These are phyloP conservation scores for Microbotryum saponariae DNA, from an alignment of 1,284 basidiomycete species.

Conservation along the genomic window DNA sequence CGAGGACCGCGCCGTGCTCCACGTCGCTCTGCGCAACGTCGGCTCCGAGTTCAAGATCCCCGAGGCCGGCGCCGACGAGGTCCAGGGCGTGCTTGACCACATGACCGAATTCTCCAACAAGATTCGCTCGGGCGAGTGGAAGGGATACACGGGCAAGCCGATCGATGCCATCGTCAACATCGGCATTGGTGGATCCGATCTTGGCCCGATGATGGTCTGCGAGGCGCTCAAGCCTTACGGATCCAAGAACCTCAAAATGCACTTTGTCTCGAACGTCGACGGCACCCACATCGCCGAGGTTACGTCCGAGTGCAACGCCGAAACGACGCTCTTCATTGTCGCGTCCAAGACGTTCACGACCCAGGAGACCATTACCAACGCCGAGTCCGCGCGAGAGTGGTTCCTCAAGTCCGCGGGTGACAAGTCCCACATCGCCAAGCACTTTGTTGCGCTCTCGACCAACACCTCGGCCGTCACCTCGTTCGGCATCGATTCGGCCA, in stretches of 20 bases:
- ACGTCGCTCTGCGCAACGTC: constrained; percentile 87
- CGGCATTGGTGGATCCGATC: constrained; percentile 94
- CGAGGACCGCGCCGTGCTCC: constrained; percentile 91
- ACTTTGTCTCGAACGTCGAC: constrained; percentile 98
- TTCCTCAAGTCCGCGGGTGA: constrained; percentile 79
- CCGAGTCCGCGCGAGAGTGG: constrained; percentile 87
- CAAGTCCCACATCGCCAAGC: constrained; percentile 89
- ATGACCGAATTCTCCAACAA: constrained; percentile 83
- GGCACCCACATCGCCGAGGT: constrained; percentile 94
- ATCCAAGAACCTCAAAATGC: constrained; percentile 74
- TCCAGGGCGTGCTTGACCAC: constrained; percentile 74
- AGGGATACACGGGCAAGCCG: constrained; percentile 91
- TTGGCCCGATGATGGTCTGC: constrained; percentile 97
- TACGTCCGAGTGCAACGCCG: constrained; percentile 71
- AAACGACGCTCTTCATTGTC: constrained; percentile 93
- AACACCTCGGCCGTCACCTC: constrained; percentile 88
- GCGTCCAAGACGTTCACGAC: constrained; percentile 99
- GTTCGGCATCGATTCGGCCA: constrained; percentile 86
- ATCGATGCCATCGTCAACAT: constrained; percentile 97
- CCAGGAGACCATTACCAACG: constrained; percentile 99
- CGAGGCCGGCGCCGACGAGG: constrained; percentile 76
- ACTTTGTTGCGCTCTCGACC: constrained; percentile 96
- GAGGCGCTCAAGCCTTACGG: constrained; percentile 92
- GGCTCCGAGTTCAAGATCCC: constrained; percentile 53
- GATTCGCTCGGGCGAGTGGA: constrained; percentile 80